A percentile compares a stretch with the other conserved stretches of the same genome.
Evolutionary conservation across 805 yeast species (phyloP).

Genomic region (Lipomyces starkeyi): DNA sequence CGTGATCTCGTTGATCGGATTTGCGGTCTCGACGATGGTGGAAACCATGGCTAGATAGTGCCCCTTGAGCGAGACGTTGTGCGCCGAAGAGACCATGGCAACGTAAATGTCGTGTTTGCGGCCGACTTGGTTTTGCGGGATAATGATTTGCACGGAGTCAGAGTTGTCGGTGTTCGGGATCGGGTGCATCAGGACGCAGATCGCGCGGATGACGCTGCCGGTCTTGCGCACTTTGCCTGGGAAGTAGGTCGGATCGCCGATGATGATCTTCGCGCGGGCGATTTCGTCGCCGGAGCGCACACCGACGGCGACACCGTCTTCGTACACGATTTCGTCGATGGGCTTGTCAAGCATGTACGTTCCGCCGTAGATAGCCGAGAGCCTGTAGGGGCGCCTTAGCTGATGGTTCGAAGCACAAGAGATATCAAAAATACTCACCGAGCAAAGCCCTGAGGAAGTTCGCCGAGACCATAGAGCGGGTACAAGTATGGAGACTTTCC

Average conservation of each 20-base stretch:
- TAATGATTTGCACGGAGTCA: conserved; percentile 91
- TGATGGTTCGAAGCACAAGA: background rate
- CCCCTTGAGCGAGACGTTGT: conserved; percentile 87
- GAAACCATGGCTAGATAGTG: conserved; percentile 92
- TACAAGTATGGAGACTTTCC: conserved; percentile 97
- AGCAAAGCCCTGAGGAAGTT: conserved; percentile 98
- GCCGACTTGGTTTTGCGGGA: conserved; percentile 93
- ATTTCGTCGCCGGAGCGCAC: conserved; percentile 90
- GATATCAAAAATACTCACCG: conserved; percentile 47
- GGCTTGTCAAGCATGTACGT: conserved; percentile 98
- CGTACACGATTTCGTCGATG: conserved; percentile 83
- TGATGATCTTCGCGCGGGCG: conserved; percentile 90
- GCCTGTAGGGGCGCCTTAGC: conserved; percentile 37
- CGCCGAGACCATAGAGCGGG: conserved; percentile 96
- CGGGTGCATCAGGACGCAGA: conserved; percentile 90
- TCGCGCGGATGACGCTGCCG: conserved; percentile 80
- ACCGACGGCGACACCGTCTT: conserved; percentile 76
- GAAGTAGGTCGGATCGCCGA: conserved; percentile 98
- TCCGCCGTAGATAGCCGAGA: conserved; percentile 97
- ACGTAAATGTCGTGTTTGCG: conserved; percentile 94
- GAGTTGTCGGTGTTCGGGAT: conserved; percentile 79
- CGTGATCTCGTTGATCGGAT: conserved; percentile 89
- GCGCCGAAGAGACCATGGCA: conserved; percentile 87
- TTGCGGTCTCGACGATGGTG: conserved; percentile 89
- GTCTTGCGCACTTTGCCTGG: conserved; percentile 78